These are phyloP conservation scores for Candida ovalis DNA, from an alignment of 805 yeast species.

Conservation along the genomic window DNA sequence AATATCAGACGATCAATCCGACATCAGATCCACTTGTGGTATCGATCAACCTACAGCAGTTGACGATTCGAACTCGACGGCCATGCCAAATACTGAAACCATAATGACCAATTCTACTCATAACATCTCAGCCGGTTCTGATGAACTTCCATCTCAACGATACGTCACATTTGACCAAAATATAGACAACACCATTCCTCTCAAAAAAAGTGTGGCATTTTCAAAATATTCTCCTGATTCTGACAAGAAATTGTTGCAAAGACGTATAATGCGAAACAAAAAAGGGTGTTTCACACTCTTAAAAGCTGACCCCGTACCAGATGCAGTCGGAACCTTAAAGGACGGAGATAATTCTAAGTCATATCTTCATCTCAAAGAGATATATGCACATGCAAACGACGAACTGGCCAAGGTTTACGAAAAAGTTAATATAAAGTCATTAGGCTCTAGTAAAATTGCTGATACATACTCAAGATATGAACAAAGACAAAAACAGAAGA, in stretches of 20 bases:
- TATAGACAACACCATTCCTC: background rate
- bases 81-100: background rate
- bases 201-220: constrained; percentile 12
- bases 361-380: constrained; percentile 9
- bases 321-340: background rate
- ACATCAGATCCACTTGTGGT: background rate
- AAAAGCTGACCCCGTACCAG: constrained; percentile 12
- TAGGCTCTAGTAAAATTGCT: constrained; percentile 20
- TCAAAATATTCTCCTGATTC: constrained; percentile 8
- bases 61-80: background rate
- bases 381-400: constrained; percentile 15
- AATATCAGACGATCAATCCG: background rate
- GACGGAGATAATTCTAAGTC: background rate
- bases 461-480: constrained; percentile 16
- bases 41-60: background rate
- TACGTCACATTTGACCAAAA: background rate
- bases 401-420: constrained; percentile 16
- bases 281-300: background rate
- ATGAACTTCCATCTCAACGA: background rate
- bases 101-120: background rate
- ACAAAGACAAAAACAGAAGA: constrained; percentile 20
- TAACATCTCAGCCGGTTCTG: background rate
- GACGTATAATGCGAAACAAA: background rate
- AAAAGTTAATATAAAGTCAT: constrained; percentile 22
- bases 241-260: background rate